Evolutionary conservation across 2,329 filamentous ascomycete species (phyloP).

Genomic region (Fusarium sp.): DNA sequence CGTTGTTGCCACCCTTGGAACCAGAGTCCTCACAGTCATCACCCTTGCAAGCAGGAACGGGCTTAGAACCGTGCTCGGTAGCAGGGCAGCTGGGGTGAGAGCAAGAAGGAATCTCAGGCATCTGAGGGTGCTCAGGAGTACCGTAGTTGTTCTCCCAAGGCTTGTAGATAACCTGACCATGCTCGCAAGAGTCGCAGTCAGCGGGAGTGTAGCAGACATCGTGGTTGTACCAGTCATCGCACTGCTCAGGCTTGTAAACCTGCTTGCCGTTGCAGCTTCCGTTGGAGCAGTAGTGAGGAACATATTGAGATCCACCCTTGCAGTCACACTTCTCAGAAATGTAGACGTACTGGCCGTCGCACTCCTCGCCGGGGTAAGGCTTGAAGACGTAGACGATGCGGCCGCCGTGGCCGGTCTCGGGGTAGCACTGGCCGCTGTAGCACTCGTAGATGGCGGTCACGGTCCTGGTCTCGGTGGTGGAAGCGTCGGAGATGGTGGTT

Average conservation of each 20-base stretch:
- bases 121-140: constrained; percentile 18
- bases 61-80: not conserved
- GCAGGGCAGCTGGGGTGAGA: constrained; percentile 15
- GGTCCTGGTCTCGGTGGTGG: constrained; percentile 28
- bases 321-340: constrained; percentile 36
- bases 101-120: constrained; percentile 12
- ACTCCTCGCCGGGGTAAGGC: constrained; percentile 33
- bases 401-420: constrained; percentile 6
- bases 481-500: constrained; percentile 25
- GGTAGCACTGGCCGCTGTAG: constrained; percentile 34
- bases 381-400: constrained; percentile 38
- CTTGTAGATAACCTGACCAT: constrained; percentile 41
- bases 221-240: constrained; percentile 24
- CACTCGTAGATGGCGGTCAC: constrained; percentile 40
- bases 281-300: constrained; percentile 34
- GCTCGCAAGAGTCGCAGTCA: constrained; percentile 30
- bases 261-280: constrained; percentile 32
- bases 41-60: not conserved
- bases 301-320: constrained; percentile 37
- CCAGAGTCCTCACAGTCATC: not conserved
- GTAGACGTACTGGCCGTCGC: constrained; percentile 37
- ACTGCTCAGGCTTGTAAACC: constrained; percentile 44
- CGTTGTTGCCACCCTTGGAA: not conserved
- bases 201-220: constrained; percentile 30
- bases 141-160: constrained; percentile 35